Conservation (phyloP, 192 early-diverging fungal genomes). For the Backusella luteola region DNA sequence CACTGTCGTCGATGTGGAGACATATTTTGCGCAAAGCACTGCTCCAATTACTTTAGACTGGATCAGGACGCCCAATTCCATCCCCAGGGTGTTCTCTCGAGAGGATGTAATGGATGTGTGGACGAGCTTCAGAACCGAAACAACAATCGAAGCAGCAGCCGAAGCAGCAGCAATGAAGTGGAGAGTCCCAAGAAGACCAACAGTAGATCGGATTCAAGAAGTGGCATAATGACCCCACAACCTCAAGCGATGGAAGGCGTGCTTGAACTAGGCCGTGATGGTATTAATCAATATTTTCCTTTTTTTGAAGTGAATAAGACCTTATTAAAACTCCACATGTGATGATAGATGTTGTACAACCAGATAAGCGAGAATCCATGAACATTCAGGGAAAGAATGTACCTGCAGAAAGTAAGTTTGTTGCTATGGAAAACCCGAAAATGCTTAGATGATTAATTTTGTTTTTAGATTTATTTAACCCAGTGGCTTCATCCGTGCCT, state of each 20-base stretch:
- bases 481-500: constrained; percentile 19
- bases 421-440: background rate
- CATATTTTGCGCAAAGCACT: constrained; percentile 41
- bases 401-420: constrained; percentile 11
- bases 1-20: constrained; percentile 44
- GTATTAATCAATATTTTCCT: constrained; percentile 1
- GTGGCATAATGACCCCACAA: constrained; percentile 28
- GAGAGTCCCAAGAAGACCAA: background rate
- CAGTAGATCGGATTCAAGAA: background rate
- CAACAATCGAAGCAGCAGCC: background rate
- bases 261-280: constrained; percentile 29
- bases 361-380: background rate
- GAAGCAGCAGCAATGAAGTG: background rate
- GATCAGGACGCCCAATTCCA: constrained; percentile 37
- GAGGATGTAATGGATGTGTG: constrained; percentile 37
- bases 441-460: background rate
- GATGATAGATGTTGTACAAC: constrained; percentile 17
- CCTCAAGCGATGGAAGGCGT: constrained; percentile 35
- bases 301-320: background rate
- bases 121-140: constrained; percentile 10
- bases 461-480: constrained; percentile 7
- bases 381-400: constrained; percentile 8
- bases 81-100: constrained; percentile 21
- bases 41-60: constrained; percentile 38
- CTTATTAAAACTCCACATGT: background rate